Percentiles rank a stretch among this genome's conserved stretches.
These are phyloP conservation scores for Didymella sp. DNA, from an alignment of 2,329 filamentous ascomycete genomes.

Conservation along the genomic window DNA sequence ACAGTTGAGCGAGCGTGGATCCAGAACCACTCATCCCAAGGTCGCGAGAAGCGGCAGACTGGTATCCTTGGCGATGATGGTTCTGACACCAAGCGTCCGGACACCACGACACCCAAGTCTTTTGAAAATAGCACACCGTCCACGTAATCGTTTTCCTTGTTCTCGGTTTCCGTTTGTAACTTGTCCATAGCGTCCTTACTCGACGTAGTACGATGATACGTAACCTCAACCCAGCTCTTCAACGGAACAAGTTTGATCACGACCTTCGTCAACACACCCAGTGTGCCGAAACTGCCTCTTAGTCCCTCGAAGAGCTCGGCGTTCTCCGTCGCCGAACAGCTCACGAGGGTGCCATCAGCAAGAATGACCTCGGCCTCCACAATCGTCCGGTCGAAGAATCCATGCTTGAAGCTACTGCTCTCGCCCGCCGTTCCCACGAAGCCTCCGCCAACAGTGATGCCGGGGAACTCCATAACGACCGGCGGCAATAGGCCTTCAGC, in stretches of 20 bases:
- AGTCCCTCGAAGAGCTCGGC: conserved; percentile 66
- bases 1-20: conserved; percentile 60
- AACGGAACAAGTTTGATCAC: conserved; percentile 63
- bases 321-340: conserved; percentile 55
- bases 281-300: conserved; percentile 65
- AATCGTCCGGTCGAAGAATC: conserved; percentile 70
- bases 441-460: conserved; percentile 72
- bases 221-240: conserved; percentile 65
- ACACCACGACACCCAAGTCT: conserved; percentile 64
- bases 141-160: conserved; percentile 65
- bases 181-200: conserved; percentile 58
- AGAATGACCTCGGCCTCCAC: conserved; percentile 69
- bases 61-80: conserved; percentile 33
- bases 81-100: conserved; percentile 62
- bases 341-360: conserved; percentile 62
- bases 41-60: conserved; percentile 59
- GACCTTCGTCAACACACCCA: conserved; percentile 67
- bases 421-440: conserved; percentile 73
- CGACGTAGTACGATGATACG: conserved; percentile 63
- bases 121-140: conserved; percentile 70
- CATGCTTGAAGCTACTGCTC: conserved; percentile 70
- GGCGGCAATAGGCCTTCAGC: conserved; percentile 64
- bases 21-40: conserved; percentile 76
- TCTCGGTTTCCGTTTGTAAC: conserved; percentile 55
- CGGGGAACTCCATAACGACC: conserved; percentile 75